A percentile compares a stretch with the other conserved stretches of the same genome.
Conservation (phyloP, 1,284 basidiomycete genomes). For the Marasmius fiardii region DNA sequence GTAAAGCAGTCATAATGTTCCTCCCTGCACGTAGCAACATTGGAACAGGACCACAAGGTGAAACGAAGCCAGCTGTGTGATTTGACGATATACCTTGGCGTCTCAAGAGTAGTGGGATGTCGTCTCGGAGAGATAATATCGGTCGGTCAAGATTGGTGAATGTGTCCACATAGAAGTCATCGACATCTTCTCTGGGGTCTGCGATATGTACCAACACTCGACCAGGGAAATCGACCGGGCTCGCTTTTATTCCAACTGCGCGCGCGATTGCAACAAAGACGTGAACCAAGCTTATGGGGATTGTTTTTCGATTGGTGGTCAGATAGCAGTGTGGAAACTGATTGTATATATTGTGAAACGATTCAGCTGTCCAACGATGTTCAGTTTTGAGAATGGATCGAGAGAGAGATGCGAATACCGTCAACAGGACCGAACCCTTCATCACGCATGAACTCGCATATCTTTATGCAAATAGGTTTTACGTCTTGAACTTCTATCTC, state of each 20-base stretch:
- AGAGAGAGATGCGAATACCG: slow-evolving; percentile 23
- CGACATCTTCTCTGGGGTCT: slow-evolving; percentile 26
- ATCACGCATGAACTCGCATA: slow-evolving; percentile 45
- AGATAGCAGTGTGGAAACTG: slow-evolving; percentile 61
- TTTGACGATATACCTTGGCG: slow-evolving; percentile 24
- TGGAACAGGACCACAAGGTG: slow-evolving; percentile 29
- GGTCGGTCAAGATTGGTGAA: slow-evolving; percentile 34
- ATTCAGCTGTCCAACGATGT: slow-evolving; percentile 17
- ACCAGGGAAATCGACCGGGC: slow-evolving; percentile 52
- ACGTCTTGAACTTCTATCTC: slow-evolving; percentile 26
- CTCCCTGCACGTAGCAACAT: slow-evolving; percentile 40
- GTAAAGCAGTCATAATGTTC: slow-evolving; percentile 34
- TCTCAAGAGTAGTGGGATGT: slow-evolving; percentile 28
- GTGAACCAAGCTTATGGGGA: slow-evolving; percentile 61
- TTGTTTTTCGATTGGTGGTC: slow-evolving; percentile 41
- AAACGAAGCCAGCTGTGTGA: slow-evolving; percentile 20
- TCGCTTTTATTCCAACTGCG: slow-evolving; percentile 47
- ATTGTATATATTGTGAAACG: slow-evolving; percentile 42
- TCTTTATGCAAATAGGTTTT: slow-evolving; percentile 30
- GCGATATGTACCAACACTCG: slow-evolving; percentile 49
- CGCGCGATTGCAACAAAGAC: slow-evolving; percentile 53
- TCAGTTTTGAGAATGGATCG: slow-evolving; percentile 2
- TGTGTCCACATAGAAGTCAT: slow-evolving; percentile 46
- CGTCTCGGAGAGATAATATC: slow-evolving; percentile 28
- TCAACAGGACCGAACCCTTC: slow-evolving; percentile 38